These are phyloP conservation scores for Prunella vulgaris DNA, from an alignment of 257 asterid genomes.

Conservation along the genomic window DNA sequence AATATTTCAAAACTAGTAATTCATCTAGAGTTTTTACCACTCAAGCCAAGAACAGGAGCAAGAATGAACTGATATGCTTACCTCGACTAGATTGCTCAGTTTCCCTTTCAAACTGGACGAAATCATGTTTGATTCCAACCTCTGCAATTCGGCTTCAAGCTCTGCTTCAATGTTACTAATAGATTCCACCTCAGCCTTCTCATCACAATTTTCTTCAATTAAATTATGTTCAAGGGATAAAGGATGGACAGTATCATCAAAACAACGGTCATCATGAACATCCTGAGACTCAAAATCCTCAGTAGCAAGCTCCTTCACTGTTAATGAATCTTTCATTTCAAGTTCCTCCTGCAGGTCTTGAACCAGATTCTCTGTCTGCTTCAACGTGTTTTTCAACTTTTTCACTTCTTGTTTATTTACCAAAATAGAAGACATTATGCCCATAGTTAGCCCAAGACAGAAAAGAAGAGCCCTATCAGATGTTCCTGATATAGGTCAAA, in stretches of 20 bases:
- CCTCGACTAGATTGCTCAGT: slow-evolving; percentile 46
- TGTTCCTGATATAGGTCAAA: slow-evolving; percentile 53
- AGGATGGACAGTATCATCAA: slow-evolving; percentile 24
- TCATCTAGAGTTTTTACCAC: not conserved
- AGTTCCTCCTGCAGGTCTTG: slow-evolving; percentile 95
- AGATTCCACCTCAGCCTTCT: slow-evolving; percentile 54
- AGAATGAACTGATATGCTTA: slow-evolving; percentile 22
- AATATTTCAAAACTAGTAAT: not conserved
- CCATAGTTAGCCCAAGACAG: slow-evolving; percentile 68
- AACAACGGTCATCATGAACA: slow-evolving; percentile 31
- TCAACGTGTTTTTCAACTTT: slow-evolving; percentile 53
- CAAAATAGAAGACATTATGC: slow-evolving; percentile 51
- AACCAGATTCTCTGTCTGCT: slow-evolving; percentile 66
- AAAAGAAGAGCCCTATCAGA: slow-evolving; percentile 41
- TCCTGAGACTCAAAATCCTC: slow-evolving; percentile 51
- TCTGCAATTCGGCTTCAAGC: slow-evolving; percentile 93
- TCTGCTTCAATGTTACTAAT: slow-evolving; percentile 83
- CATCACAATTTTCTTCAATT: slow-evolving; percentile 28
- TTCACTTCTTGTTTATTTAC: slow-evolving; percentile 53
- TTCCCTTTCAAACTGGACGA: slow-evolving; percentile 47
- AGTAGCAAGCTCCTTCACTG: slow-evolving; percentile 69
- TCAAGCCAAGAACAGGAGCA: not conserved
- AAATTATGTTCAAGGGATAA: slow-evolving; percentile 35
- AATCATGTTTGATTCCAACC: slow-evolving; percentile 61
- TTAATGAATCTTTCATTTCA: slow-evolving; percentile 81